Conservation (phyloP, 768 basidiomycete species). For the Omphalotus guepiniiformis region DNA sequence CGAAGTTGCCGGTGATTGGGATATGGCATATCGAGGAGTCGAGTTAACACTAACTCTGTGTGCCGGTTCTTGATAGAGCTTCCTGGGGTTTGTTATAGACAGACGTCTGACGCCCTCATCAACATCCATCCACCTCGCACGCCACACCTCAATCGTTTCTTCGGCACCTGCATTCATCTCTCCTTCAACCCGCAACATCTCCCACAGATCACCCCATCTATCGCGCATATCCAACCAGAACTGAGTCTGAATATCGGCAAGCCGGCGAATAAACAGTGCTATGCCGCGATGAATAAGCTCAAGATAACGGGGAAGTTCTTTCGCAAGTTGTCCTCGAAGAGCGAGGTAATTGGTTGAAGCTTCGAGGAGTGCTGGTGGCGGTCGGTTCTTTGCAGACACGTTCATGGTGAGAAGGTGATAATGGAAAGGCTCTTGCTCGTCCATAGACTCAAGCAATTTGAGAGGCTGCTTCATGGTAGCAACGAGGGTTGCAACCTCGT, state of each 20-base stretch:
- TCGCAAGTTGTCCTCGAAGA: conserved; percentile 63
- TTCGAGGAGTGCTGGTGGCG: conserved; percentile 61
- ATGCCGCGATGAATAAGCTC: conserved; percentile 57
- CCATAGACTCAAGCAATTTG: conserved; percentile 67
- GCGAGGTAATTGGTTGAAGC: conserved; percentile 78
- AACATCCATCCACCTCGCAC: conserved; percentile 62
- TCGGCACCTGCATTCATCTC: conserved; percentile 61
- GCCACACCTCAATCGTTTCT: conserved; percentile 74
- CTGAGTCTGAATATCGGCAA: conserved; percentile 52
- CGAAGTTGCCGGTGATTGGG: neutral
- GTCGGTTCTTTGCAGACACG: conserved; percentile 57
- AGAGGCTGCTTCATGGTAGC: conserved; percentile 57
- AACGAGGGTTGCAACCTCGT: conserved; percentile 53
- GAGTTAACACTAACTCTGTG: neutral
- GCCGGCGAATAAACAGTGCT: conserved; percentile 41
- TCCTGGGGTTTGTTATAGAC: conserved; percentile 27
- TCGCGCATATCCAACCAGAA: conserved; percentile 61
- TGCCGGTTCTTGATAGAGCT: conserved; percentile 27
- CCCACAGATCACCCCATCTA: conserved; percentile 81
- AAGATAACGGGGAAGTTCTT: conserved; percentile 68
- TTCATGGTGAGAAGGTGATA: conserved; percentile 64
- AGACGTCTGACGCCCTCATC: conserved; percentile 36
- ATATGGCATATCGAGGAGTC: neutral
- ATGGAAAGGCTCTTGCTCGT: conserved; percentile 70
- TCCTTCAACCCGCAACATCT: conserved; percentile 68